Base-by-base conservation (phyloP, 2,329 filamentous ascomycete species). In the Aspergillus latus region DNA sequence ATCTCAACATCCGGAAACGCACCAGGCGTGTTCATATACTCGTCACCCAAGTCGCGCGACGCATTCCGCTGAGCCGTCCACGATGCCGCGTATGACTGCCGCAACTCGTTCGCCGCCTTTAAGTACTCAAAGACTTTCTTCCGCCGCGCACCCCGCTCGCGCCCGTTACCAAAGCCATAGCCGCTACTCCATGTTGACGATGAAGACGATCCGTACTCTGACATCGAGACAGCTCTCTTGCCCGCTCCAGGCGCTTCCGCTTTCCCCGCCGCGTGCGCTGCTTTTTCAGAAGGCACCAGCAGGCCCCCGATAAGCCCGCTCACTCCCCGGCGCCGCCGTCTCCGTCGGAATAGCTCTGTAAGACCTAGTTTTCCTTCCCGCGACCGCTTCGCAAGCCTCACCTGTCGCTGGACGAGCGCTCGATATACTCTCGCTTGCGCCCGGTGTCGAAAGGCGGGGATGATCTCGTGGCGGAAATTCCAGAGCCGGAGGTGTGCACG, bases 1-100 rank as follows among this genome's bases (percentile, higher is more conserved):
- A 96, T 89, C n/a, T 88, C 84, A 15, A 90, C 88, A 64, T 96
- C 88, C 0, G 92, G 90, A 67, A 96, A 97, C 1, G 88, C 85
- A 0, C 88, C 89, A 0, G 90, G 88, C 30, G 90, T 88, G 28
- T 73, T 59, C 15, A 58, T 67, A 66, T 78, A 77, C 45, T 77
- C 76, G 44, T 79, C 75, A 34, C 77, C 75, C 29, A 74, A 73
- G n/a, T 72, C 70, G 5, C 68, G 72, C 26, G 53, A 50, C 28
- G 56, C 60, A 58, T 69, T 77, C 72, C 78, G 78, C 77, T 77
- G 77, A 58, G 70, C 61, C 5, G 66, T 72, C 63, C 82, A 82
- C 61, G 81, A 78, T 60, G 82, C 78, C 59, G 84, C 78, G 69
- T 90, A 90, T 39, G 81, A 80, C 72, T 89, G 87, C 37, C 87